Base-by-base conservation (phyloP, 345 rosid genomes). In the Eucalyptus fibrosa region DNA sequence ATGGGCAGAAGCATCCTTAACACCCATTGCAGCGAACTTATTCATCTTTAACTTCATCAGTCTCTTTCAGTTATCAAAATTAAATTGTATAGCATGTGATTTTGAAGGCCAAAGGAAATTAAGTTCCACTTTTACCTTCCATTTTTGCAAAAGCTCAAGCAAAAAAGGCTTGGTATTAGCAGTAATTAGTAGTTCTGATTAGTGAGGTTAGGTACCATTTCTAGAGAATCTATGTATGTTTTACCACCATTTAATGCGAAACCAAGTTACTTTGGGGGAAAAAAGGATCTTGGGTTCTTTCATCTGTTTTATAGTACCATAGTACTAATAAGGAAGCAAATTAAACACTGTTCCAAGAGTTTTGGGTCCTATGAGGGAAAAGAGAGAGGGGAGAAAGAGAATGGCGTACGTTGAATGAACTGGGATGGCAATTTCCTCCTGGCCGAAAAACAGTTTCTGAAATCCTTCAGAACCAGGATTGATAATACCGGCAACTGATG, bases 401-500 rank as follows among this genome's bases (percentile, higher is more conserved):
- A 21, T 21, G 47, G 45, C 95, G 88, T 95, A 97, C 99, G 95
- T 89, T 23, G 98, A 95, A 91, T 97, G 99, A 37, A 97, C 99
- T 42, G 99, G 98, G 90, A 97, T 97, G 40, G 99, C 99, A 53
- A 97, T 97, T 94, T 97, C 99, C 93, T 97, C 99, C 81, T 97
- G 99, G 80, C 99, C 99, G 17, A 97, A 97, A 90, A 97, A 97
- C 55, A 97, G 95, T 93, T 97, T 97, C 92, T 97, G 99, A 92
- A 97, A 97, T 89, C 99, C 99, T 92, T 97, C 99, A 2, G 99
- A 89, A 55, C 99, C 98, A 18, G 99, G 99, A 90, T 95, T 95
- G 86, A 97, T 95, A 88, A 97, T 95, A 89, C 99, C 99, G 83
- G 99, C 99, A 90, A 97, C 99, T 28, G 99, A 97, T 86, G 99